Conservation (phyloP, 2,329 filamentous ascomycete genomes). For the Aspergillus sp. region DNA sequence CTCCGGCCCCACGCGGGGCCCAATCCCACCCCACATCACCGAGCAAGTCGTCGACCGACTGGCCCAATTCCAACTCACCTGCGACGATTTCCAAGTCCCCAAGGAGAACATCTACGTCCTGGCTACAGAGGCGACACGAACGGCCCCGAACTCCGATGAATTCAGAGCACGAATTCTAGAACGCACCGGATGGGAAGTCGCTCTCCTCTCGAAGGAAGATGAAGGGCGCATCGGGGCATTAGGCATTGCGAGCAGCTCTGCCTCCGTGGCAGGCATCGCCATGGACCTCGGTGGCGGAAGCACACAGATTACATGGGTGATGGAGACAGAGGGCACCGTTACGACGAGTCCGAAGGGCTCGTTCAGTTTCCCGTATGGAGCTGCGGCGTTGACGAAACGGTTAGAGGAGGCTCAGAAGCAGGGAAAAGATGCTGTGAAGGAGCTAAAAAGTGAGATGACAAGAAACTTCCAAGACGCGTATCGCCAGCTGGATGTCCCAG, state of each 20-base stretch:
- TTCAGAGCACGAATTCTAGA: slow-evolving; percentile 67
- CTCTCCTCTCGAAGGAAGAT: slow-evolving; percentile 73
- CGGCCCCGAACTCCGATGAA: slow-evolving; percentile 70
- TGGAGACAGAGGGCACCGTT: slow-evolving; percentile 53
- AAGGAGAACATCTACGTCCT: slow-evolving; percentile 68
- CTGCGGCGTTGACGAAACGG: slow-evolving; percentile 63
- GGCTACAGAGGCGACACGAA: slow-evolving; percentile 86
- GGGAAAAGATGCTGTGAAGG: slow-evolving; percentile 50
- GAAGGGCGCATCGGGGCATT: slow-evolving; percentile 82
- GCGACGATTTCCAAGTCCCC: slow-evolving; percentile 68
- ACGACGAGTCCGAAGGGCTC: slow-evolving; percentile 57
- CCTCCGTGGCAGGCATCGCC: slow-evolving; percentile 71
- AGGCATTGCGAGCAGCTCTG: slow-evolving; percentile 76
- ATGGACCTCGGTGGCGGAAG: slow-evolving; percentile 83
- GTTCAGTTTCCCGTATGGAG: slow-evolving; percentile 70
- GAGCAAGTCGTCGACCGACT: slow-evolving; percentile 66
- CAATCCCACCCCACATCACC: slow-evolving; percentile 64
- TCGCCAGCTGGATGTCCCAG: slow-evolving; percentile 58
- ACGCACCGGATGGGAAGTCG: slow-evolving; percentile 67
- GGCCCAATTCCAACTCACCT: slow-evolving; percentile 70
- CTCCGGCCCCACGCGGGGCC: slow-evolving; percentile 48
- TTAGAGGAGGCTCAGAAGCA: slow-evolving; percentile 51
- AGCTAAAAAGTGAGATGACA: slow-evolving; percentile 58
- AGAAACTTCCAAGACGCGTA: slow-evolving; percentile 64
- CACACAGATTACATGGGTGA: slow-evolving; percentile 70